Conservation (phyloP, 371 early-diverging fungal species). For the Nematocida major region DNA sequence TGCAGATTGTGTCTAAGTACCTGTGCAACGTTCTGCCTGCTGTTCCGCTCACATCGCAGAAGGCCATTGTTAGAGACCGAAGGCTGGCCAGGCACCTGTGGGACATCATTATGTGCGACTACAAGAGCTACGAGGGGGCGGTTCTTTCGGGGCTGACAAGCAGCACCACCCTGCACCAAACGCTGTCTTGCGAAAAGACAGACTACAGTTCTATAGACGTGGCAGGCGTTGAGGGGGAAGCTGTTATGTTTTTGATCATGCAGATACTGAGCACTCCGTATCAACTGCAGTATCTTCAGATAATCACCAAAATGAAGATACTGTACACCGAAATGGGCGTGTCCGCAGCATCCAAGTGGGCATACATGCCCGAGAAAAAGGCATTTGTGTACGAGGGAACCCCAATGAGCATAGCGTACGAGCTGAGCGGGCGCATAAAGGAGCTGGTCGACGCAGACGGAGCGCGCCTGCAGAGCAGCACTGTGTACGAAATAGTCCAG, state of each 20-base stretch:
- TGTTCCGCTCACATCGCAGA: neutral
- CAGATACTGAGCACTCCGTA: slow-evolving; percentile 16
- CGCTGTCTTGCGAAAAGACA: neutral
- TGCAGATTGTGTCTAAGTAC: neutral
- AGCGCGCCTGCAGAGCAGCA: neutral
- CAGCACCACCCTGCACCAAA: neutral
- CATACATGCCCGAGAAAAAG: neutral
- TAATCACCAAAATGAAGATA: slow-evolving; percentile 6
- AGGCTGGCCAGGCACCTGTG: neutral
- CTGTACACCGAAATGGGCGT: neutral
- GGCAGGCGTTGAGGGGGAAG: neutral
- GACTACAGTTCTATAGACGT: neutral
- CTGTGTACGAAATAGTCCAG: neutral
- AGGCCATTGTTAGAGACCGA: neutral
- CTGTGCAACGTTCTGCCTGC: neutral
- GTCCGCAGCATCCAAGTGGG: neutral
- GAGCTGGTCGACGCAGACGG: neutral
- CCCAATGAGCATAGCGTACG: neutral
- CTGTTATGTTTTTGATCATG: neutral
- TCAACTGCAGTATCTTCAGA: slow-evolving; percentile 38
- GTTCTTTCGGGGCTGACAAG: slow-evolving; percentile 16
- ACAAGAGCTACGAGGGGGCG: slow-evolving; percentile 5
- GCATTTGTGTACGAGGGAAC: neutral
- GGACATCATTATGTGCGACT: neutral
- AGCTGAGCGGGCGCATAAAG: neutral